Evolutionary conservation across 495 filamentous ascomycete genomes (phyloP).

Genomic region (Filosporella fistucella): DNA sequence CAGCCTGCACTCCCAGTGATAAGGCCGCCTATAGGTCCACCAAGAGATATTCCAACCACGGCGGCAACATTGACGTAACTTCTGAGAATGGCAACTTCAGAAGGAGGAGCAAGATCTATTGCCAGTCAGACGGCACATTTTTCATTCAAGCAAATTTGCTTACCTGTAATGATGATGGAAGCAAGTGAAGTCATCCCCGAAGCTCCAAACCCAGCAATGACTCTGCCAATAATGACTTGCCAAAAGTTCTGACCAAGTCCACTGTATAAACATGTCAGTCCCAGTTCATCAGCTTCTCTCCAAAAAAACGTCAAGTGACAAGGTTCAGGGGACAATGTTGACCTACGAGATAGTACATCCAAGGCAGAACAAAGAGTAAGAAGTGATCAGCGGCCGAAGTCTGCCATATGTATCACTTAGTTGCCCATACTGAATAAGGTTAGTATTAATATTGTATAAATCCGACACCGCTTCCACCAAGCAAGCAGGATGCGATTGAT

Average conservation of each 20-base stretch:
- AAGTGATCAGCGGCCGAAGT: slow-evolving; percentile 66
- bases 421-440: slow-evolving; percentile 45
- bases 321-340: not conserved
- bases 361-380: slow-evolving; percentile 29
- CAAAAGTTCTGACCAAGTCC: slow-evolving; percentile 46
- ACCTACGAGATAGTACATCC: slow-evolving; percentile 32
- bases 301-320: not conserved
- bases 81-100: slow-evolving; percentile 60
- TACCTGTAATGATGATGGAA: slow-evolving; percentile 58
- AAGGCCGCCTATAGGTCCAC: slow-evolving; percentile 60
- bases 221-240: slow-evolving; percentile 52
- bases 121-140: not conserved
- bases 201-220: slow-evolving; percentile 53
- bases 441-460: not conserved
- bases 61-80: slow-evolving; percentile 61
- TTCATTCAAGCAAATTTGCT: slow-evolving; percentile 1
- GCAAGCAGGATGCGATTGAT: no score
- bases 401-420: slow-evolving; percentile 86
- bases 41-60: slow-evolving; percentile 55
- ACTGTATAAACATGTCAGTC: no score
- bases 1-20: slow-evolving; percentile 62
- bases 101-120: slow-evolving; percentile 55
- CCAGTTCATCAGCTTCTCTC: not conserved
- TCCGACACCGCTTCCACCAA: not conserved
- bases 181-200: slow-evolving; percentile 53